Conservation (phyloP, 169 alveolate species). For the Blepharisma undulans region DNA sequence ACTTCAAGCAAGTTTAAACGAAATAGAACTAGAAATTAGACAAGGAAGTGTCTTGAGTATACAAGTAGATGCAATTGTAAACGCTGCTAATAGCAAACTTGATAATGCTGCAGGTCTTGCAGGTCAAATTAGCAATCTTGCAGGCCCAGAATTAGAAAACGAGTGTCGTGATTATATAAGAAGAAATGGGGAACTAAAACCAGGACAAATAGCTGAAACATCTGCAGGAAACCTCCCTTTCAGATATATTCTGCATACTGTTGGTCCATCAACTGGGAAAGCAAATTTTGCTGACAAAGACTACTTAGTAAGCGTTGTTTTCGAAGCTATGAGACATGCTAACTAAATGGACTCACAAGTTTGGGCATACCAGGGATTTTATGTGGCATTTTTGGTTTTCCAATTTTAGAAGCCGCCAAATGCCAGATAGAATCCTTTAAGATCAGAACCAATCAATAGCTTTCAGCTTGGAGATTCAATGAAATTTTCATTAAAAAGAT, state of each 20-base stretch:
- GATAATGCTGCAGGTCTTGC: constrained; percentile 50
- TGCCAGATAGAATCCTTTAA: not conserved
- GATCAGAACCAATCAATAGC: not conserved
- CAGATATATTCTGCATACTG: constrained; percentile 50
- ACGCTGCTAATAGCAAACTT: constrained; percentile 55
- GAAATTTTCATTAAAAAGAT: not conserved
- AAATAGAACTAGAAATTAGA: not conserved
- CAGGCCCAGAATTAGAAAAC: constrained; percentile 45
- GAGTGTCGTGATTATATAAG: constrained; percentile 50
- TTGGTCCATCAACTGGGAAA: no score
- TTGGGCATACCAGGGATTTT: constrained; percentile 43
- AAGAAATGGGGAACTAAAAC: constrained; percentile 6
- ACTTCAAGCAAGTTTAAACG: not conserved
- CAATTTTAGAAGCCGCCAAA: constrained; percentile 3
- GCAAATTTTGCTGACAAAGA: no score
- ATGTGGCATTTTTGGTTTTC: constrained; percentile 38
- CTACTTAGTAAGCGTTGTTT: no score
- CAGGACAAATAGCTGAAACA: constrained; percentile 46
- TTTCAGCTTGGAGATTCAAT: not conserved
- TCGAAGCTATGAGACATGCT: no score
- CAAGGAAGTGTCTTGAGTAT: constrained; percentile 55
- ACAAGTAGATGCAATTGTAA: constrained; percentile 53
- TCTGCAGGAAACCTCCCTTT: constrained; percentile 49
- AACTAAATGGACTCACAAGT: no score
- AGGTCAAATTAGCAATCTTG: constrained; percentile 48